Base-by-base conservation (phyloP, 2,329 filamentous ascomycete genomes). In the Thelonectria blattea region DNA sequence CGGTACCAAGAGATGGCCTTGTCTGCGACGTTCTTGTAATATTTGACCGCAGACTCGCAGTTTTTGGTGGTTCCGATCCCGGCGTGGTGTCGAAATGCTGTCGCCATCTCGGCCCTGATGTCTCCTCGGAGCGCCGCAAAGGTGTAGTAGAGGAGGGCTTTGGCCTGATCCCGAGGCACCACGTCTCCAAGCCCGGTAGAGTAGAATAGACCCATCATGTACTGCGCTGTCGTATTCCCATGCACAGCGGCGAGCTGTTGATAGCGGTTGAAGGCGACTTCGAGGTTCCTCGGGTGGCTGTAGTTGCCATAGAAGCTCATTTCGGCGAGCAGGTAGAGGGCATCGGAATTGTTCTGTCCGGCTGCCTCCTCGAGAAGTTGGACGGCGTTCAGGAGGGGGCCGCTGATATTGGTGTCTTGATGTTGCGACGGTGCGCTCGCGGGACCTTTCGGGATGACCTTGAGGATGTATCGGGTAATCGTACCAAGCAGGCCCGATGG, bases 271-370 rank as follows among this genome's bases (percentile, higher is more conserved):
- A 96, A 97, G 0, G 95, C 92, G 49, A 86, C 83, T 32, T 85
- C 81, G 68, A 97, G 92, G 73, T 97, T 88, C 65, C 89, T 85
- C 2, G 94, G 93, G 71, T 97, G 85, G 20, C 91, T 91, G 76
- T 90, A 96, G 76, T 98, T 97, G 73, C 95, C 95, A 71, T 95
- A 93, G 77, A 98, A 98, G 80, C 96, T 97, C 84, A 99, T 89
- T 74, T 99, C 92, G 17, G 92, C 95, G 22, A 99, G 83, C 15
- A 96, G 81, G 72, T 90, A 97, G 47, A 98, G 86, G 5, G 95
- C 95, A 74, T 99, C 93, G 2, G 91, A 85, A 72, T 92, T 87
- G 65, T 86, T 85, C 62, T 81, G 77, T 15, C 76, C 75, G 14
- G 83, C 81, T 1, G 85, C 82, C 58, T 82, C 76, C 62, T 86